Evolutionary conservation across 306 rosid genomes (phyloP), one percentile per base, ranked within the genome.

Genomic region (Cucurbita moschata): DNA sequence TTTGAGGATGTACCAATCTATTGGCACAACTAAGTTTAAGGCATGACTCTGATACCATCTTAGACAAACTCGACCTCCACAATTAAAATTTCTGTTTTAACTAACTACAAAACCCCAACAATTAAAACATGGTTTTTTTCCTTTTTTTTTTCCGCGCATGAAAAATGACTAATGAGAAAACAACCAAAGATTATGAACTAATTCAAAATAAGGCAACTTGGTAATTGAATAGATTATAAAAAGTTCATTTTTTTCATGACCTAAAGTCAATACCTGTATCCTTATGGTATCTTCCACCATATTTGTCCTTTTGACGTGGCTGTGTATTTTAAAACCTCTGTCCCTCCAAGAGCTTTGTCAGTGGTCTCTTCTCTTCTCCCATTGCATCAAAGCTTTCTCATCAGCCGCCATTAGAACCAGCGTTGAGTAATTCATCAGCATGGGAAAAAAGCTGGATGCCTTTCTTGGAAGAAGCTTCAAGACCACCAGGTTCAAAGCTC

Each of bases 371-470:
- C 35, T 55, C 13, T 55, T 19, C 61, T 8, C 30, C 35, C 13
- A 19, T 55, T 55, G 61, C 61, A 58, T 58, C 16, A 10, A 12
- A 58, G 38, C 26, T 30, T 18, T 68, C 26, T 69, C 19, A 6
- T 37, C 21, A 61, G n/a, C 37, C 44, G 44, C 50, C 46, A 61
- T 11, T 30, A 35, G 21, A 16, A 37, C 10, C 40, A 12, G 7
- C 10, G 5, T 8, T 35, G 7, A 18, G 16, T 10, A 10, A 11
- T 4, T 10, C 4, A 9, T 23, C 38, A 47, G 16, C 13, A 91
- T 93, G 98, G 91, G 96, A 56, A 90, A 83, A 81, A 90, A 87
- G 79, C 80, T 90, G 6, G 84, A 88, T 74, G 89, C 97, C 60
- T 60, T 90, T 68, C 71, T 90, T 11, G 86, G 97, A 19, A 88